phyloP scores from a whole-genome alignment of 192 early-diverging fungal genomes.

The Coemansia reversa region DNA sequence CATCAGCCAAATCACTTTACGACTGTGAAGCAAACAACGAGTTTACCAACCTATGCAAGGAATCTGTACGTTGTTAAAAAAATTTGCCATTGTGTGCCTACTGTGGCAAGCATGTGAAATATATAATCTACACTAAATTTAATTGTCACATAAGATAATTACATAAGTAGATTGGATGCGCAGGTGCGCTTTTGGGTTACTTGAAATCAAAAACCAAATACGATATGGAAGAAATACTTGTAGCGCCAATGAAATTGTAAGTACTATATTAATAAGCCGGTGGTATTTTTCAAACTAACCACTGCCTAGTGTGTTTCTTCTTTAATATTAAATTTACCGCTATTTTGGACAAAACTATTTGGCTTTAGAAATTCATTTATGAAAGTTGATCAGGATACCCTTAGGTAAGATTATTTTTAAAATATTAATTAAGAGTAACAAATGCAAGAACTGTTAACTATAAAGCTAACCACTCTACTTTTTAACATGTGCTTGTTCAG shows the following conservation, averaged over 20 bases:
- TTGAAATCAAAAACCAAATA: constrained; percentile 4
- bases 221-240: background rate
- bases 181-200: constrained; percentile 35
- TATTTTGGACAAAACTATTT: background rate
- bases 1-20: background rate
- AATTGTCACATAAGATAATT: background rate
- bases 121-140: background rate
- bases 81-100: background rate
- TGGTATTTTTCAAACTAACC: background rate
- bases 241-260: constrained; percentile 18
- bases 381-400: constrained; percentile 18
- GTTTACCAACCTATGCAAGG: background rate
- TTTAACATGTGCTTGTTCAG: background rate
- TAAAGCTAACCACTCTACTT: background rate
- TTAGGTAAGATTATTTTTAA: constrained; percentile 19
- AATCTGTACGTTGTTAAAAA: constrained; percentile 3
- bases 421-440: background rate
- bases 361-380: constrained; percentile 29
- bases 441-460: background rate
- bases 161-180: constrained; percentile 31
- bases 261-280: background rate
- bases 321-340: background rate
- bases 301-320: background rate
- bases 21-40: background rate
- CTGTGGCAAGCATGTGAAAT: background rate